Conservation (phyloP, 257 asterid species). For the Solanum gandarillasii region DNA sequence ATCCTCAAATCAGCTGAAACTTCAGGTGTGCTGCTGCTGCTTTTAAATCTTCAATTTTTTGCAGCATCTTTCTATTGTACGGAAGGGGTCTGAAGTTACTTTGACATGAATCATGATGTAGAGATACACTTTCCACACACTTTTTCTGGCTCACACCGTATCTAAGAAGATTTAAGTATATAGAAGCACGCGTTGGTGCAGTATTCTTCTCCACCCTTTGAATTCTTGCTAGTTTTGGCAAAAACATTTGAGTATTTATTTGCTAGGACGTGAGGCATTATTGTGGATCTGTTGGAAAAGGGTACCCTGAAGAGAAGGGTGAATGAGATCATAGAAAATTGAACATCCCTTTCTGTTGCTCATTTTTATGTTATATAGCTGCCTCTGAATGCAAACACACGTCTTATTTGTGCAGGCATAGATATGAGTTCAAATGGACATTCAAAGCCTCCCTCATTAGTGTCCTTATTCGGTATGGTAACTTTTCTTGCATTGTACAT, state of each 20-base stretch:
- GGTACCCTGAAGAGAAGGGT: not conserved
- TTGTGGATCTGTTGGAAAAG: not conserved
- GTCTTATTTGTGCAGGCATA: conserved; percentile 33
- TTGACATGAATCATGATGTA: not conserved
- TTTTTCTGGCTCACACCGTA: not conserved
- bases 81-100: not conserved
- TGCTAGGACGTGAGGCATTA: not conserved
- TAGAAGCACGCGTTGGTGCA: not conserved
- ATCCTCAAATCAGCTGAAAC: conserved; percentile 63
- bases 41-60: not conserved
- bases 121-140: not conserved
- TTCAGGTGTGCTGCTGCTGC: conserved; percentile 40
- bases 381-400: not conserved
- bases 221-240: not conserved
- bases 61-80: not conserved
- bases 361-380: not conserved
- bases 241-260: not conserved
- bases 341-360: not conserved
- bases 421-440: conserved; percentile 42
- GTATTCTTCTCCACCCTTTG: not conserved
- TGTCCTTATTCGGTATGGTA: conserved; percentile 59
- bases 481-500: not conserved
- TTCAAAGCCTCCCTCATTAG: conserved; percentile 65
- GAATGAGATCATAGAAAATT: not conserved
- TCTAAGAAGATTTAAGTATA: not conserved